A percentile compares a stretch with the other conserved stretches of the same genome.
Evolutionary conservation across 495 filamentous ascomycete species (phyloP).

Genomic region (Talaromyces borbonicus): DNA sequence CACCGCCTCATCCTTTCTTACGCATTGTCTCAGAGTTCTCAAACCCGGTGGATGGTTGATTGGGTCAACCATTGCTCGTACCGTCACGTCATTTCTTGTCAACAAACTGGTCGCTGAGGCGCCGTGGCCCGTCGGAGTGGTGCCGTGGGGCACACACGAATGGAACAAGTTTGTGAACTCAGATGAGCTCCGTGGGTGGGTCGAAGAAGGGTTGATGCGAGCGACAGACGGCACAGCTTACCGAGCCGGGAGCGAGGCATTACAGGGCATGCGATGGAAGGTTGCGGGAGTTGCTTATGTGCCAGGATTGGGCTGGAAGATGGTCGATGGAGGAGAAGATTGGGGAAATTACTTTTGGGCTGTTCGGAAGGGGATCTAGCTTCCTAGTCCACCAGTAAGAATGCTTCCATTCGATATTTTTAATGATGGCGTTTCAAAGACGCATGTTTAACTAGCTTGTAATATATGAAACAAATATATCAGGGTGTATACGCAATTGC

Average conservation of each 20-base stretch:
- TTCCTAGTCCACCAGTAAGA: no score
- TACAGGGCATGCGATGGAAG: slow-evolving; percentile 52
- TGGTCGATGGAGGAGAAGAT: slow-evolving; percentile 70
- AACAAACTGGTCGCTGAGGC: slow-evolving; percentile 89
- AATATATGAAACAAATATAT: no score
- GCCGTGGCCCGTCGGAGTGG: slow-evolving; percentile 65
- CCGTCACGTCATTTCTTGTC: slow-evolving; percentile 74
- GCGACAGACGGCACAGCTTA: slow-evolving; percentile 25
- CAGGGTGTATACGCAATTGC: no score
- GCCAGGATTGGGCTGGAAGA: slow-evolving; percentile 84
- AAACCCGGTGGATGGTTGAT: slow-evolving; percentile 89
- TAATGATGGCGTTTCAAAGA: no score
- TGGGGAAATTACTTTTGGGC: slow-evolving; percentile 97
- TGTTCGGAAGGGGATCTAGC: slow-evolving; percentile 52
- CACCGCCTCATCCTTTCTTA: slow-evolving; percentile 60
- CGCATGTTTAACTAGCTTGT: no score
- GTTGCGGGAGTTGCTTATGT: slow-evolving; percentile 67
- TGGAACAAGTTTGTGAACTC: slow-evolving; percentile 93
- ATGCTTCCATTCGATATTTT: no score
- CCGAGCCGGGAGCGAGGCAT: slow-evolving; percentile 43
- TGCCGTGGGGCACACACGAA: slow-evolving; percentile 88
- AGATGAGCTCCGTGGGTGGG: slow-evolving; percentile 60
- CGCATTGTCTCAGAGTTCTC: slow-evolving; percentile 57
- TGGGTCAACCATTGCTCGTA: slow-evolving; percentile 81
- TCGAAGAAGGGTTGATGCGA: slow-evolving; percentile 34